Evolutionary conservation across 768 basidiomycete species (phyloP).

Genomic region (Tricholoma terreum): DNA sequence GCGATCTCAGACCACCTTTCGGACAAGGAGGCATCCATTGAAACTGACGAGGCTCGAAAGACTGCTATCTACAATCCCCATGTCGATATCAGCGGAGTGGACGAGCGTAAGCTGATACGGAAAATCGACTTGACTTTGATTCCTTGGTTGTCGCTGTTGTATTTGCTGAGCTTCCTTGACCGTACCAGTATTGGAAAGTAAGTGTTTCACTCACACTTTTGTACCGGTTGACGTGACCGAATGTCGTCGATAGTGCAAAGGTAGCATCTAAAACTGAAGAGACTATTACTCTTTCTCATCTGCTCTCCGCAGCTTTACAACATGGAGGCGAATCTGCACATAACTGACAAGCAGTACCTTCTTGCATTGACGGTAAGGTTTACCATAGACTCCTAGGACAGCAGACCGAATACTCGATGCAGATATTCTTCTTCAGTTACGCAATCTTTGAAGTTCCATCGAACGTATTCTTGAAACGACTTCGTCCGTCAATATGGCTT

Average conservation of each 20-base stretch:
- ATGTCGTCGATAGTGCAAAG: conserved; percentile 39
- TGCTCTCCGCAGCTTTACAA: conserved; percentile 51
- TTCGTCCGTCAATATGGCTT: conserved; percentile 77
- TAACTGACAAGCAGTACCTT: conserved; percentile 65
- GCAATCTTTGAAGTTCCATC: conserved; percentile 76
- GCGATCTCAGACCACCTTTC: conserved; percentile 14
- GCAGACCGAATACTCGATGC: not conserved
- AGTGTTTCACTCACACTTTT: conserved; percentile 24
- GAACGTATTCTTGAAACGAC: conserved; percentile 67
- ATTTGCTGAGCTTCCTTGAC: conserved; percentile 67
- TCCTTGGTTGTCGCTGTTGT: conserved; percentile 72
- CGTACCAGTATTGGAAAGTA: conserved; percentile 52
- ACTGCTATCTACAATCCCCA: conserved; percentile 41
- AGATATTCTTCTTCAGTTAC: conserved; percentile 60
- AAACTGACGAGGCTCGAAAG: conserved; percentile 17
- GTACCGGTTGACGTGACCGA: conserved; percentile 1
- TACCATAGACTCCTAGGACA: conserved; percentile 11
- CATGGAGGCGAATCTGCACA: conserved; percentile 54
- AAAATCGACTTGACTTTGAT: conserved; percentile 68
- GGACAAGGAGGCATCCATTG: conserved; percentile 33
- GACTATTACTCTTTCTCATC: not conserved
- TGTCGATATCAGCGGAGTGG: conserved; percentile 55
- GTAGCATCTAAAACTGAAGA: conserved; percentile 19
- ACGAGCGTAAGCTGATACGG: conserved; percentile 67
- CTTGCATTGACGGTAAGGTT: conserved; percentile 52